Base-by-base conservation (phyloP, 192 early-diverging fungal genomes). In the Kappamyces sp. region DNA sequence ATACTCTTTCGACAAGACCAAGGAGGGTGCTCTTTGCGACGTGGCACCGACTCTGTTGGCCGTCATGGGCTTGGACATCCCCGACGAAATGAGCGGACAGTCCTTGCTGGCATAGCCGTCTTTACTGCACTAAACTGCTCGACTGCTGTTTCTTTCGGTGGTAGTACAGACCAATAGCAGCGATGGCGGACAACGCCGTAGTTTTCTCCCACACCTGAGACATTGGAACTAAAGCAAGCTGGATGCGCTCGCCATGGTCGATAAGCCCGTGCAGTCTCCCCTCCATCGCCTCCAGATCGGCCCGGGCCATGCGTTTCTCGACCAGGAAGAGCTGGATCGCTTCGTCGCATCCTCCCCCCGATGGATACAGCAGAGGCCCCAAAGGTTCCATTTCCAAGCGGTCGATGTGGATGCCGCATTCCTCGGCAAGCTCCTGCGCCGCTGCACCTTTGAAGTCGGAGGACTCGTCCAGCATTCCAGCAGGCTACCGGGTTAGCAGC, bases 1-100 rank as follows among this genome's bases (percentile, higher is more conserved):
- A 3, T 61, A 66, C 52, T 76, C 80, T 47, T 87, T 86, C 61
- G 49, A 62, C 46, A 69, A 73, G 42, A 45, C 53, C 41, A 66
- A 62, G 32, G 54, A 64, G 22, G 91, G 88, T 32, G 84, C 85
- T 46, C 78, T 99, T 47, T 90, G 89, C 67, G 95, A 98, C 69
- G 97, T 99, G 40, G 95, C 95, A 4, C 97, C 97, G 12, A 99
- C 97, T 1, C 65, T 99, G 55, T 80, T 98, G 58, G 78, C 83
- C 31, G 81, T 88, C 38, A 94, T 98, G 93, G 94, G 92, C 33
- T 58, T 98, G 37, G 81, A 86, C 49, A 71, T 91, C 32, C 97
- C 97, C n/a, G 80, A 88, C 63, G 89, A 95, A 66, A 99, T 99
- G 97, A 89, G 85, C 40, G 95, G 97, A 4, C 48, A 73, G 32